These are phyloP conservation scores for Pseudonitzschia delicatissima DNA, from an alignment of 108 stramenopile species.

Conservation along the genomic window DNA sequence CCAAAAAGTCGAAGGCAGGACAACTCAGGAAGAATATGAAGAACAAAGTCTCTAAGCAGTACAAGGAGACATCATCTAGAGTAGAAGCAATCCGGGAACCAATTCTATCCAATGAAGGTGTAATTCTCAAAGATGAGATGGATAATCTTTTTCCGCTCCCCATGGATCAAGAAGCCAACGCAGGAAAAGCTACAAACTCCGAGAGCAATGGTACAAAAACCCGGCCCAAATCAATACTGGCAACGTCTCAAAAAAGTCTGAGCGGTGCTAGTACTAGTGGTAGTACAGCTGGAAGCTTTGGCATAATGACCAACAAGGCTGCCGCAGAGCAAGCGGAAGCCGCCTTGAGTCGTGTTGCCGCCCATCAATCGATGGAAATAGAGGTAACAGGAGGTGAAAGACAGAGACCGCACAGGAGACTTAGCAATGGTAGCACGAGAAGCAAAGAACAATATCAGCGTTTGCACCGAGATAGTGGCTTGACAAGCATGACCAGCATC, in stretches of 20 bases:
- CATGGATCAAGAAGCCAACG: not conserved
- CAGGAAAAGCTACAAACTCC: not conserved
- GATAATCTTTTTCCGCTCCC: not conserved
- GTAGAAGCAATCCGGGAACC: not conserved
- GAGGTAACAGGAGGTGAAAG: not conserved
- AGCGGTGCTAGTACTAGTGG: not conserved
- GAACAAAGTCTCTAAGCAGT: not conserved
- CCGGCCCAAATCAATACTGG: not conserved
- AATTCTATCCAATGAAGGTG: not conserved
- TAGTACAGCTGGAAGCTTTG: not conserved
- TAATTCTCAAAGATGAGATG: not conserved
- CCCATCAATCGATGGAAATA: not conserved
- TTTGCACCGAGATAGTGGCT: slow-evolving; percentile 4
- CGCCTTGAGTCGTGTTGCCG: not conserved
- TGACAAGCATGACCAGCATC: not conserved
- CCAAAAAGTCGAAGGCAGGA: too few species aligned
- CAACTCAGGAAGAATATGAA: not conserved
- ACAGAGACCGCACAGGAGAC: not conserved
- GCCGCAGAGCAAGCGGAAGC: slow-evolving; percentile 1
- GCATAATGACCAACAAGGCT: slow-evolving; percentile 9
- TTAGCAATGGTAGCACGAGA: not conserved
- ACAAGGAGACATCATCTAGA: not conserved
- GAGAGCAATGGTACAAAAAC: not conserved
- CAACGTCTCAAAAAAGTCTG: not conserved
- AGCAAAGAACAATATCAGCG: not conserved